Conservation (phyloP, 495 filamentous ascomycete genomes). For the Tetracladium setigerum region DNA sequence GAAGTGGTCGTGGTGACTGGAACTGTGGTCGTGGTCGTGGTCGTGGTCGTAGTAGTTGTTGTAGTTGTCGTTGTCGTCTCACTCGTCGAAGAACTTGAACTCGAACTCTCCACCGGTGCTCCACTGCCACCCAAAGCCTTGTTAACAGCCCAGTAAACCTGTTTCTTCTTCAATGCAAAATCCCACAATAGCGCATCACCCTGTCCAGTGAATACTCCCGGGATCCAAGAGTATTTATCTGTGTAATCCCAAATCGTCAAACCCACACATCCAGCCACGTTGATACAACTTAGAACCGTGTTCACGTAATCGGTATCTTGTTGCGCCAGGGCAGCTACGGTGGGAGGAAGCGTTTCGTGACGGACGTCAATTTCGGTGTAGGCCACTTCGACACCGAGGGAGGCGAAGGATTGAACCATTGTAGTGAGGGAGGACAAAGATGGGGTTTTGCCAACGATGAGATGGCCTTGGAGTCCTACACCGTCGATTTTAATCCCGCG, state of each 20-base stretch:
- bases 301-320: constrained; percentile 52
- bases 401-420: constrained; percentile 39
- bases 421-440: constrained; percentile 37
- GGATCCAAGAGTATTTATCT: constrained; percentile 54
- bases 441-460: constrained; percentile 49
- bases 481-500: constrained; percentile 54
- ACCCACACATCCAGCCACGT: constrained; percentile 51
- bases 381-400: constrained; percentile 51
- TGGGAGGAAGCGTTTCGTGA: constrained; percentile 35
- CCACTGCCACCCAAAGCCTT: constrained; percentile 14
- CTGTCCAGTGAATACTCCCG: constrained; percentile 43
- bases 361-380: constrained; percentile 59
- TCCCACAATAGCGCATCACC: constrained; percentile 52
- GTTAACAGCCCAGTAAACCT: constrained; percentile 40
- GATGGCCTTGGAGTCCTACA: constrained; percentile 57
- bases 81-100: too few relatives aligned
- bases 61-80: too few relatives aligned
- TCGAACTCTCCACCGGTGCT: too few relatives aligned
- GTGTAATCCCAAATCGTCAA: constrained; percentile 60
- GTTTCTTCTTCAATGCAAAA: constrained; percentile 46
- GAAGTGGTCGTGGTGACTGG: neutral
- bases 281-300: constrained; percentile 47
- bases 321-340: constrained; percentile 36
- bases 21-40: neutral
- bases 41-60: too few relatives aligned